Conservation (phyloP, 306 rosid species). For the Morella rubra region DNA sequence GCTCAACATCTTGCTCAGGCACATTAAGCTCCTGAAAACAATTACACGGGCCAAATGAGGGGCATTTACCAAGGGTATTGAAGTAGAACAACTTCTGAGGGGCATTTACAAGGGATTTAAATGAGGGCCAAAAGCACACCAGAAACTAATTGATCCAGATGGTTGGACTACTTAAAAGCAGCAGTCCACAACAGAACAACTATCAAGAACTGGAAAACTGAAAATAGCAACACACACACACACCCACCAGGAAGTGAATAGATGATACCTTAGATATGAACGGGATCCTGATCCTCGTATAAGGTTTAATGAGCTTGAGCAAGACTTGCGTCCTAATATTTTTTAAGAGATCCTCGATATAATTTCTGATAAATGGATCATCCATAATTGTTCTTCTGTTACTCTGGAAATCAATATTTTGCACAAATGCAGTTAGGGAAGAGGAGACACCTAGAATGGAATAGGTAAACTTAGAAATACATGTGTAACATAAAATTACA, state of each 20-base stretch:
- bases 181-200: background rate
- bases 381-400: constrained; percentile 97
- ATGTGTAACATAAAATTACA: constrained; percentile 15
- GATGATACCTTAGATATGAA: constrained; percentile 84
- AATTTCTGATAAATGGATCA: constrained; percentile 91
- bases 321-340: constrained; percentile 96
- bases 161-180: background rate
- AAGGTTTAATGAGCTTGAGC: constrained; percentile 95
- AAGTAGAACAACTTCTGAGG: background rate
- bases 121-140: background rate
- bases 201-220: background rate
- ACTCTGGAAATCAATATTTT: constrained; percentile 28
- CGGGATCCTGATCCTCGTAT: constrained; percentile 94
- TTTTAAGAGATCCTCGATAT: constrained; percentile 94
- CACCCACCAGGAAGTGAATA: background rate
- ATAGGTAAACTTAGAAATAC: constrained; percentile 1
- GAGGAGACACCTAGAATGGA: constrained; percentile 19
- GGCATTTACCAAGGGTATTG: background rate
- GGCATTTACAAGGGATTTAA: background rate
- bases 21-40: constrained; percentile 54
- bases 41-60: too few relatives aligned
- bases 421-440: constrained; percentile 25
- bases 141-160: background rate
- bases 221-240: background rate
- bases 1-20: constrained; percentile 64